Evolutionary conservation across 2,329 filamentous ascomycete genomes (phyloP), one percentile per base, ranked within the genome.

Genomic region (Xylaria sp.): DNA sequence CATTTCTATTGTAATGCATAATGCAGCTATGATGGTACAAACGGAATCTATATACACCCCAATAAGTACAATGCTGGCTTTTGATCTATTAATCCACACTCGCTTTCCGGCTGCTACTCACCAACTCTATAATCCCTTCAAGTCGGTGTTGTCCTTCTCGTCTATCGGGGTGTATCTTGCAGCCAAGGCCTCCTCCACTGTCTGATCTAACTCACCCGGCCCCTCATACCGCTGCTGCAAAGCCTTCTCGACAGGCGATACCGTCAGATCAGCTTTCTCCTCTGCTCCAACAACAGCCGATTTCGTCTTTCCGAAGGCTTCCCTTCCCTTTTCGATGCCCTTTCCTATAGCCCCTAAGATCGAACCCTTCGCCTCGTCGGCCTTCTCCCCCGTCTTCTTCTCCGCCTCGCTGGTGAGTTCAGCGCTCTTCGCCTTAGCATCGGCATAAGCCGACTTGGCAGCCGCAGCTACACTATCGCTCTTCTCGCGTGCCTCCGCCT

Each of bases 211-310:
- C 0, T 83, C 84, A 72, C 77, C 82, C 21, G 65, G 58, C 8
- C 66, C 65, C 58, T 76, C 65, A 74, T 90, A 90, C 73, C 88
- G 81, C 76, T 89, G 86, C 58, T 80, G 82, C 61, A 90, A 78
- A 50, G 83, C 81, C 75, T 89, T 84, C 69, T 86, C 82, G 23
- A 86, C 84, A 54, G 81, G 82, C 74, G 88, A 82, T 18, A 85
- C 81, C 2, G 83, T 37, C 63, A 55, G 27, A 72, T 76, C 29
- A 62, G 69, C 53, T 78, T 81, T 82, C 59, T 81, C 76, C 68
- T 82, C 80, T 0, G 80, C 80, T 6, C 77, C 65, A 5, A 78
- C 76, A 5, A 80, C 77, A 0, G 79, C 78, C 13, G 78, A 75
- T 75, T 79, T 82, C 3, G 81, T 79, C 72, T 78, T 80, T 61